These are phyloP conservation scores for Akebia trifoliata DNA, from an alignment of 164 flowering plant genomes.

Conservation along the genomic window DNA sequence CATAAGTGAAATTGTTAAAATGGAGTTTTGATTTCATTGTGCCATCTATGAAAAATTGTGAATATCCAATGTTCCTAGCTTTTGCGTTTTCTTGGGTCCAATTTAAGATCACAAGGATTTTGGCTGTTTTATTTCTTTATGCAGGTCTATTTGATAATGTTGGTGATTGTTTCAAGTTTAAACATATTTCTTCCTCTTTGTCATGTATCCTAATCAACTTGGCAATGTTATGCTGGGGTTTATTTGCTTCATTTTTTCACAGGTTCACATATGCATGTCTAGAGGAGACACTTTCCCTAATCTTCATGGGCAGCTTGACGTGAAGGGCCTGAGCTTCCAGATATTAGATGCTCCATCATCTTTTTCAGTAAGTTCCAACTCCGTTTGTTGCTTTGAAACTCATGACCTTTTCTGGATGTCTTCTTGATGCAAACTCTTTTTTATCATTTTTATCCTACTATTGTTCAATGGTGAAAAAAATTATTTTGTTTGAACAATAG, in stretches of 20 bases:
- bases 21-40: neutral
- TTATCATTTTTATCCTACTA: no score
- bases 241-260: constrained; percentile 13
- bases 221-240: constrained; percentile 2
- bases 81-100: neutral
- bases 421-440: no score
- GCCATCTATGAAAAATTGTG: neutral
- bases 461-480: no score
- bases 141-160: neutral
- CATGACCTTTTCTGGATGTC: no score
- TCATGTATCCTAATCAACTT: constrained; percentile 4
- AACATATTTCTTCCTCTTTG: neutral
- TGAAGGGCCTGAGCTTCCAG: constrained; percentile 73
- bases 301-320: constrained; percentile 95
- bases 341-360: constrained; percentile 78
- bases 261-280: constrained; percentile 98
- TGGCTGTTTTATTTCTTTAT: neutral
- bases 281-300: constrained; percentile 92
- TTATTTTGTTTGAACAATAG: no score
- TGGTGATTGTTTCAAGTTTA: neutral
- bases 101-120: neutral
- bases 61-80: neutral
- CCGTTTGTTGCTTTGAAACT: constrained; percentile 4
- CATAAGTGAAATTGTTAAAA: neutral
- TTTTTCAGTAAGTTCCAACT: constrained; percentile 61